These are phyloP conservation scores for Aspergillus japonicus DNA, from an alignment of 2,329 filamentous ascomycete species.

Conservation along the genomic window DNA sequence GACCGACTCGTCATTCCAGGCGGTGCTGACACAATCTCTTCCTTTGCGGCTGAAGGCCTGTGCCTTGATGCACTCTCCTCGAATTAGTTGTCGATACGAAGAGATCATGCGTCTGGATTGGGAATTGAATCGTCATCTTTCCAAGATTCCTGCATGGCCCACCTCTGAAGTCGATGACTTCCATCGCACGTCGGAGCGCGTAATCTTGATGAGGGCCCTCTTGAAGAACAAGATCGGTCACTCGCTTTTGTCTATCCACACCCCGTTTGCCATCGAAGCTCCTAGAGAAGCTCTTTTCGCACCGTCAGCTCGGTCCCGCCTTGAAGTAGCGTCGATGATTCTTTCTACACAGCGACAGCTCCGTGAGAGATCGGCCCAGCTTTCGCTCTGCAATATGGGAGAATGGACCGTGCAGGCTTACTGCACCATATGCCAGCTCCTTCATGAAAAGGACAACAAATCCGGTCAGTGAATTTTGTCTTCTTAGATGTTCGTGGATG, in stretches of 20 bases:
- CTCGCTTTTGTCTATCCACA: conserved; percentile 40
- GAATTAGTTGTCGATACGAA: conserved; percentile 40
- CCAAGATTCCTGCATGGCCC: conserved; percentile 36
- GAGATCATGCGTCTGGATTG: conserved; percentile 42
- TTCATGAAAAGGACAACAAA: conserved; percentile 28
- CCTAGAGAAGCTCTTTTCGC: conserved; percentile 33
- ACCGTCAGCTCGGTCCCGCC: conserved; percentile 34
- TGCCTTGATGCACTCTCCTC: conserved; percentile 37
- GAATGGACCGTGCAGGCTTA: conserved; percentile 41
- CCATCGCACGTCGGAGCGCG: conserved; percentile 25
- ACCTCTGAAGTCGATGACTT: conserved; percentile 19
- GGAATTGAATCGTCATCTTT: conserved; percentile 36
- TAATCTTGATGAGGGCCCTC: conserved; percentile 33
- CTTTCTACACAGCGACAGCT: conserved; percentile 37
- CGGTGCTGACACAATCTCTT: conserved; percentile 30
- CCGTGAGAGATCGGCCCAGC: conserved; percentile 31
- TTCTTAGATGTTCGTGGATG: not conserved
- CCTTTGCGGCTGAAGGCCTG: conserved; percentile 34
- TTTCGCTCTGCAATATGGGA: conserved; percentile 36
- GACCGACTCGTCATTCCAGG: conserved; percentile 41
- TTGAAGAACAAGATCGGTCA: conserved; percentile 38
- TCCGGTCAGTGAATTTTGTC: conserved; percentile 21
- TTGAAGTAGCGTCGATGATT: conserved; percentile 40
- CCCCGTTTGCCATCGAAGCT: conserved; percentile 39
- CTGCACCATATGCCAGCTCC: conserved; percentile 38